These are phyloP conservation scores for Venturia pyrina DNA, from an alignment of 2,329 filamentous ascomycete genomes.

Conservation along the genomic window DNA sequence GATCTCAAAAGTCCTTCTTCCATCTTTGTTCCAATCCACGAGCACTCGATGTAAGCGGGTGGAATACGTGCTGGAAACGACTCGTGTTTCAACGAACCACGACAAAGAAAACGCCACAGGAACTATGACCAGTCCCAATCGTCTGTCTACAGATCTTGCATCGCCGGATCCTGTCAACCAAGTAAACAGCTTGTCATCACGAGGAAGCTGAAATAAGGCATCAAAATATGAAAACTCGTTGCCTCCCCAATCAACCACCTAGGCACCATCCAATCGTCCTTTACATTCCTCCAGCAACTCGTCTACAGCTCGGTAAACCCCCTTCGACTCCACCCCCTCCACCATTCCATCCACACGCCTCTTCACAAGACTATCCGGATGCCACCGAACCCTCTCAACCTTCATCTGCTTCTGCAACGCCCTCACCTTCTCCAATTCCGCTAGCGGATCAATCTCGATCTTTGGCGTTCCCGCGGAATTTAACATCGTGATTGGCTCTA, in stretches of 20 bases:
- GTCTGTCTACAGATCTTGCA: not conserved
- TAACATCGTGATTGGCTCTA: not conserved
- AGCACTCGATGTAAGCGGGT: too few relatives aligned
- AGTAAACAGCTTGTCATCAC: not conserved
- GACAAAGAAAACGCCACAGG: too few relatives aligned
- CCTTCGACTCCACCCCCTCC: not conserved
- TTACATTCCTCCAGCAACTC: conserved; percentile 5
- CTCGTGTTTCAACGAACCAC: too few relatives aligned
- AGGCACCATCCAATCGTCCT: not conserved
- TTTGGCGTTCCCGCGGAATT: not conserved
- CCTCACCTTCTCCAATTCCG: not conserved
- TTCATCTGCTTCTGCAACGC: conserved; percentile 5
- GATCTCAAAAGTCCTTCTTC: too few relatives aligned
- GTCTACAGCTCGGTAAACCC: conserved; percentile 1
- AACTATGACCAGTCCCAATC: too few relatives aligned
- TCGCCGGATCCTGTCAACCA: not conserved
- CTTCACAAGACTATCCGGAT: conserved; percentile 8
- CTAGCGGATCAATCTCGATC: not conserved
- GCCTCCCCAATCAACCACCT: too few relatives aligned
- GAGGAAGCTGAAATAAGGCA: too few relatives aligned
- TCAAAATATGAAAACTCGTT: not conserved
- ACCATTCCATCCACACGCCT: not conserved
- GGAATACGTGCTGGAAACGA: too few relatives aligned
- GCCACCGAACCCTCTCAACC: conserved; percentile 5
- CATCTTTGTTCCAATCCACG: too few relatives aligned